These are phyloP conservation scores for Berberis thunbergii DNA, from an alignment of 164 flowering plant genomes.

Conservation along the genomic window DNA sequence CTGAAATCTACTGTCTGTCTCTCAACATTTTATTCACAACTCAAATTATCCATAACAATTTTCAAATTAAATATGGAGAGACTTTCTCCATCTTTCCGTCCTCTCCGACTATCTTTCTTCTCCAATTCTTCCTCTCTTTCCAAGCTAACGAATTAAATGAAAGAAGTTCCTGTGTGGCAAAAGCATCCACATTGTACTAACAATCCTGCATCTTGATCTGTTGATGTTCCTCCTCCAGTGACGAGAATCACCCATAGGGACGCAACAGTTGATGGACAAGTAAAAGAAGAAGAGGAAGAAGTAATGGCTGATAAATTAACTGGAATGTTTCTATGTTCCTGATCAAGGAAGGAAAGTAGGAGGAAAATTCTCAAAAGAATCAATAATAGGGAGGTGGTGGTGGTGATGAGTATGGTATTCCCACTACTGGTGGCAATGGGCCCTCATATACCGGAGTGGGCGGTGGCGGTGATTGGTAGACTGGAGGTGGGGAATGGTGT, in stretches of 20 bases:
- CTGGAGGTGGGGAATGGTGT: constrained; percentile 5
- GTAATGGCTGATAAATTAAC: constrained; percentile 9
- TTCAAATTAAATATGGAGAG: constrained; percentile 52
- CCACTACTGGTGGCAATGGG: constrained; percentile 19
- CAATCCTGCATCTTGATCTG: not conserved
- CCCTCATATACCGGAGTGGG: constrained; percentile 26
- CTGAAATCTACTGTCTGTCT: constrained; percentile 40
- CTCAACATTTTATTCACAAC: constrained; percentile 49
- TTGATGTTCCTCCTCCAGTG: constrained; percentile 12
- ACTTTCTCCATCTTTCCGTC: constrained; percentile 31
- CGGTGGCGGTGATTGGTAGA: not conserved
- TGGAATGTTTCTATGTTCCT: constrained; percentile 7
- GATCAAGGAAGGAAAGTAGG: constrained; percentile 19
- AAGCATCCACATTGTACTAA: not conserved
- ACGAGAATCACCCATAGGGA: constrained; percentile 23
- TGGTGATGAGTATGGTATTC: constrained; percentile 10
- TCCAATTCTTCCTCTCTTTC: constrained; percentile 2
- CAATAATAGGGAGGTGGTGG: constrained; percentile 20
- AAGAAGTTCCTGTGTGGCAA: not conserved
- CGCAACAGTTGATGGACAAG: constrained; percentile 9
- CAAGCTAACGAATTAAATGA: not conserved
- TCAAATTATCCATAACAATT: constrained; percentile 45
- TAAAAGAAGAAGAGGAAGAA: constrained; percentile 19
- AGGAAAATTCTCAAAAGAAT: constrained; percentile 63
- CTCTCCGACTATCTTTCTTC: constrained; percentile 1